Evolutionary conservation across 1,284 basidiomycete genomes (phyloP).

Genomic region (Sporisorium reilianum): DNA sequence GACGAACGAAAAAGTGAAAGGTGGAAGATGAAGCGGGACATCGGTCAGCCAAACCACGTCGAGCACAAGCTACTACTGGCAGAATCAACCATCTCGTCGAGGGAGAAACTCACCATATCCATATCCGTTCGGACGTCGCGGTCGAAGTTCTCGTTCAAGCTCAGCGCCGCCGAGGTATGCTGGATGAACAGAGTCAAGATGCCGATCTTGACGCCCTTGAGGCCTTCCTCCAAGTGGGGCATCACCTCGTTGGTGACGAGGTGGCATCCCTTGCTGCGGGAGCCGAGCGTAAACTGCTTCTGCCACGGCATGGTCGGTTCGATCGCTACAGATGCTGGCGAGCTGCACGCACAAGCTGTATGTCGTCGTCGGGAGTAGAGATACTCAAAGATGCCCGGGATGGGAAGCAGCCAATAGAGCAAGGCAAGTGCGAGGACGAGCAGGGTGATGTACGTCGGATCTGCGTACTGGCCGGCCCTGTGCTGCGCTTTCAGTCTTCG

Average conservation of each 20-base stretch:
- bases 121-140: constrained; percentile 73
- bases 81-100: not conserved
- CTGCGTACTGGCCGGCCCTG: constrained; percentile 39
- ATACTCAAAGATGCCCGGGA: constrained; percentile 42
- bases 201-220: constrained; percentile 71
- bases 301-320: constrained; percentile 84
- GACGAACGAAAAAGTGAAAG: not conserved
- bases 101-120: constrained; percentile 69
- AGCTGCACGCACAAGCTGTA: constrained; percentile 1
- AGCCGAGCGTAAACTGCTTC: constrained; percentile 78
- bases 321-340: not conserved
- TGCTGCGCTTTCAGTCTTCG: constrained; percentile 38
- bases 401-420: constrained; percentile 46
- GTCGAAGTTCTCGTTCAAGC: constrained; percentile 88
- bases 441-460: constrained; percentile 43
- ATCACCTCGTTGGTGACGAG: constrained; percentile 86
- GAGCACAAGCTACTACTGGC: not conserved
- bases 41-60: not conserved
- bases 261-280: constrained; percentile 76
- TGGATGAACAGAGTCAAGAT: constrained; percentile 76
- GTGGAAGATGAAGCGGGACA: not conserved
- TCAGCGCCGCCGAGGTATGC: constrained; percentile 89
- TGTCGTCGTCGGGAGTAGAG: constrained; percentile 22
- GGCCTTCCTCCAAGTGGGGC: constrained; percentile 78
- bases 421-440: constrained; percentile 33